Evolutionary conservation across 345 rosid genomes (phyloP).

Genomic region (Trapa incisa): DNA sequence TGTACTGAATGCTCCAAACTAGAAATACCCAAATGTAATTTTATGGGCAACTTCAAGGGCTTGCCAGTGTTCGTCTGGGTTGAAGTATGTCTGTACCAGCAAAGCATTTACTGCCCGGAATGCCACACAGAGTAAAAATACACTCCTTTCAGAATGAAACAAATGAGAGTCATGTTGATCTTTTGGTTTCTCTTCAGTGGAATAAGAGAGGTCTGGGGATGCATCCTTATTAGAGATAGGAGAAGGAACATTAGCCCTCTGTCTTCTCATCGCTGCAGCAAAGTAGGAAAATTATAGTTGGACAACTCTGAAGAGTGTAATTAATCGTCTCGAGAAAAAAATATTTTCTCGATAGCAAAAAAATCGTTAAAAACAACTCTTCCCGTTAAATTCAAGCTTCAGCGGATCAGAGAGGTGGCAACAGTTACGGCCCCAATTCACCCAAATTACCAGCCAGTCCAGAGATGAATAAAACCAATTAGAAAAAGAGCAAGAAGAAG

Average conservation of each 20-base stretch:
- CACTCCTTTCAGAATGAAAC: constrained; percentile 17
- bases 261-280: constrained; percentile 23
- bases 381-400: too few relatives aligned
- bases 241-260: constrained; percentile 10
- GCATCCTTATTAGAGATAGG: background rate
- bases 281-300: background rate
- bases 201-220: background rate
- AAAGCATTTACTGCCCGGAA: constrained; percentile 48
- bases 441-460: too few relatives aligned
- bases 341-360: too few relatives aligned
- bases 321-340: too few relatives aligned
- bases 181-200: constrained; percentile 7
- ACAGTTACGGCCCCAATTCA: too few relatives aligned
- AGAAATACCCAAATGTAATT: constrained; percentile 56
- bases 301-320: background rate
- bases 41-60: constrained; percentile 78
- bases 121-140: constrained; percentile 45
- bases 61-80: constrained; percentile 95
- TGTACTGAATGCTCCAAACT: background rate
- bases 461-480: too few relatives aligned
- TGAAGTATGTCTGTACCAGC: constrained; percentile 73
- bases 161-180: background rate
- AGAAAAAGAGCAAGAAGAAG: too few relatives aligned
- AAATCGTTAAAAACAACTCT: too few relatives aligned
- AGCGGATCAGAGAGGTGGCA: too few relatives aligned